Percentiles rank a stretch among this genome's conserved stretches.
Conservation (phyloP, 345 rosid species). For the Acer yangbiense region DNA sequence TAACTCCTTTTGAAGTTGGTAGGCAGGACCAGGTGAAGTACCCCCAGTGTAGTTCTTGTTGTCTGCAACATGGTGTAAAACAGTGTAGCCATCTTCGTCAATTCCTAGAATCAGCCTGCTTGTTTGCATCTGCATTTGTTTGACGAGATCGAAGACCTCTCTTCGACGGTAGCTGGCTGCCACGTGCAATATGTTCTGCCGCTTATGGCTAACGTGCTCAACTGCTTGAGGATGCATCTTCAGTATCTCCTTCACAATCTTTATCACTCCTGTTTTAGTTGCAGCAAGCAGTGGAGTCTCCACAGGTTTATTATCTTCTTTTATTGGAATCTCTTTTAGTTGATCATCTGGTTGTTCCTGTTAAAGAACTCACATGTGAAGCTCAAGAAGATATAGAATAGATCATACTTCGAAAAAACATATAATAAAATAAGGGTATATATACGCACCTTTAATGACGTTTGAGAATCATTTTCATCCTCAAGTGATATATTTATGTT, state of each 20-base stretch:
- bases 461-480: too few relatives aligned
- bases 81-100: not conserved
- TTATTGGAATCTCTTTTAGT: too few relatives aligned
- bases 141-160: not conserved
- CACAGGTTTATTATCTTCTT: too few relatives aligned
- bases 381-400: too few relatives aligned
- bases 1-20: not conserved
- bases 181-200: conserved; percentile 7
- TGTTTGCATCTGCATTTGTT: not conserved
- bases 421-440: too few relatives aligned
- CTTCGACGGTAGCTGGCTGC: not conserved
- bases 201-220: not conserved
- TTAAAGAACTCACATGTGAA: too few relatives aligned
- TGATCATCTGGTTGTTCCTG: too few relatives aligned
- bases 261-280: not conserved
- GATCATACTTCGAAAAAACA: too few relatives aligned
- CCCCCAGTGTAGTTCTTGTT: too few relatives aligned
- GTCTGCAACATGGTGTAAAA: conserved; percentile 3
- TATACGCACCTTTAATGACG: too few relatives aligned
- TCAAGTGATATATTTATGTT: too few relatives aligned
- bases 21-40: not conserved
- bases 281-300: not conserved
- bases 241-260: not conserved
- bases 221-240: not conserved
- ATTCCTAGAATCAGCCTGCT: not conserved